phyloP scores from a whole-genome alignment of 352 stramenopile genomes.

The Globisporangium uncinulatum region DNA sequence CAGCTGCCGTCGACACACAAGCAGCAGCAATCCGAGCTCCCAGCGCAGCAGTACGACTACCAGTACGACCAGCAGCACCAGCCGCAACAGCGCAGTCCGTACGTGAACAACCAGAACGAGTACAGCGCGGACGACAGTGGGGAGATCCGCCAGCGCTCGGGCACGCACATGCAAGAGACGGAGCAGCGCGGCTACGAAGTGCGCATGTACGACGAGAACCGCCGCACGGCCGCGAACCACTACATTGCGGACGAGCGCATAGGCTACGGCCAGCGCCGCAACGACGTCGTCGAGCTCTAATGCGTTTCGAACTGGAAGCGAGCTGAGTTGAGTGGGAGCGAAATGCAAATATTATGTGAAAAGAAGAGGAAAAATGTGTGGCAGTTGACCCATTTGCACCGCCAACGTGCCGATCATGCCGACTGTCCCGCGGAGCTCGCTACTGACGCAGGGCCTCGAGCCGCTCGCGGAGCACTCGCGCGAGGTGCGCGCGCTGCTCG shows the following conservation, averaged over 20 bases:
- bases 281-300: conserved; percentile 61
- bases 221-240: conserved; percentile 36
- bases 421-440: conserved; percentile 16
- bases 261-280: conserved; percentile 37
- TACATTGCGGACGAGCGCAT: conserved; percentile 41
- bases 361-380: no score
- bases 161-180: conserved; percentile 34
- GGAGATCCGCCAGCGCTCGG: conserved; percentile 53
- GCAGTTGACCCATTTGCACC: no score
- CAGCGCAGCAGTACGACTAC: not conserved
- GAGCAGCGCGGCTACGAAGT: conserved; percentile 21
- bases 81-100: conserved; percentile 25
- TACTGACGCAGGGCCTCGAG: conserved; percentile 47
- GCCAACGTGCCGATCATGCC: not conserved
- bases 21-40: conserved; percentile 8
- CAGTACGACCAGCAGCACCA: conserved; percentile 14
- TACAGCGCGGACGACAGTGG: conserved; percentile 19
- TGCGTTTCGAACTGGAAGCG: not conserved
- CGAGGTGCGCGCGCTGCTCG: conserved; percentile 22
- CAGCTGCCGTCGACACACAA: conserved; percentile 8
- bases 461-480: conserved; percentile 23
- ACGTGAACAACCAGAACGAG: conserved; percentile 27
- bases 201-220: conserved; percentile 32
- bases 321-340: no score
- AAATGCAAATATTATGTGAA: no score